These are phyloP conservation scores for Talaromyces islandicus DNA, from an alignment of 2,329 filamentous ascomycete genomes.

Conservation along the genomic window DNA sequence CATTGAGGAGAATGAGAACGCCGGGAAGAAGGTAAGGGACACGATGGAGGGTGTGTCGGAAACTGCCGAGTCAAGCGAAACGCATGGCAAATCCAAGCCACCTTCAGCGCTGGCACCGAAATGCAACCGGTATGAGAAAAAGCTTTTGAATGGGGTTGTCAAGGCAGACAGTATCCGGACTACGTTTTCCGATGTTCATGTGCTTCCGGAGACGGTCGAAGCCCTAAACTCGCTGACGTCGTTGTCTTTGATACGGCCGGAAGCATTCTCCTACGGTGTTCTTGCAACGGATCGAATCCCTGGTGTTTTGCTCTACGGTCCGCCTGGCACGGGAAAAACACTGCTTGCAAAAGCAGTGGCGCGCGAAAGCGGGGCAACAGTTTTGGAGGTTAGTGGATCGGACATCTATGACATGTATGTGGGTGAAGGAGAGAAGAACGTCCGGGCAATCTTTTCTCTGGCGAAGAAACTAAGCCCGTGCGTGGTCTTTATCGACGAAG, in stretches of 20 bases:
- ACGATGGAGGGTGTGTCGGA: conserved; percentile 28
- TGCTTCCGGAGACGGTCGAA: conserved; percentile 73
- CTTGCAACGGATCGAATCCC: conserved; percentile 86
- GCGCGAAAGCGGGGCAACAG: conserved; percentile 60
- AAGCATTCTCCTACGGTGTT: conserved; percentile 95
- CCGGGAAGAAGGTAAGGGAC: conserved; percentile 16
- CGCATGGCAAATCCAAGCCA: conserved; percentile 15
- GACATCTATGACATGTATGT: conserved; percentile 96
- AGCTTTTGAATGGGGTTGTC: conserved; percentile 73
- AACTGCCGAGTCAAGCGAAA: conserved; percentile 16
- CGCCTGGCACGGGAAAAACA: conserved; percentile 64
- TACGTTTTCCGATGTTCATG: conserved; percentile 83
- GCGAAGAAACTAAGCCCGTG: conserved; percentile 88
- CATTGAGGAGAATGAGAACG: conserved; percentile 33
- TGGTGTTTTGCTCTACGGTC: conserved; percentile 80
- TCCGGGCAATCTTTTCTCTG: conserved; percentile 82
- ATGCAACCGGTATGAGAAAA: conserved; percentile 73
- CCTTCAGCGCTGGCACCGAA: conserved; percentile 49
- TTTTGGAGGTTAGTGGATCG: conserved; percentile 80
- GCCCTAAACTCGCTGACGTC: conserved; percentile 85
- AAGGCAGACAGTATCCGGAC: conserved; percentile 76
- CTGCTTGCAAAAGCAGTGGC: conserved; percentile 59
- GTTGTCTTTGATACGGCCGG: conserved; percentile 76
- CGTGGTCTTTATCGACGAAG: conserved; percentile 95
- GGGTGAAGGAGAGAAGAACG: conserved; percentile 93